Conservation (phyloP, 2,329 filamentous ascomycete species). For the Talaromyces islandicus region DNA sequence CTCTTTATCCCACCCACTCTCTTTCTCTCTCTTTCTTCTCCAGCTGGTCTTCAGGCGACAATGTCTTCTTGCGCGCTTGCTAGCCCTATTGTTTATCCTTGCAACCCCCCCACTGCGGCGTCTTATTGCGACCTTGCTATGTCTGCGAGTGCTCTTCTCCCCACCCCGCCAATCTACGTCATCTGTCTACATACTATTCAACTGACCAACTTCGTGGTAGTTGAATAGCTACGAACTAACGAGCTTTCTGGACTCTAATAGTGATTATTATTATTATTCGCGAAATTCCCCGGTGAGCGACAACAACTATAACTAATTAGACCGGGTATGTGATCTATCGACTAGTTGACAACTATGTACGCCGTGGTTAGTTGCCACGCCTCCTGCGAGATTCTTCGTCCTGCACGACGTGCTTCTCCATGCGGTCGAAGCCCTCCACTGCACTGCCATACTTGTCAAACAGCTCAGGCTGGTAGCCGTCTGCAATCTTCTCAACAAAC, state of each 20-base stretch:
- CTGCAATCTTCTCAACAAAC: constrained; percentile 74
- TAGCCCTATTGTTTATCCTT: background rate
- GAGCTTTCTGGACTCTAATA: background rate
- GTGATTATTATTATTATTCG: background rate
- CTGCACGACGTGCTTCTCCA: constrained; percentile 63
- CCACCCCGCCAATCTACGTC: background rate
- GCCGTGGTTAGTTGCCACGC: constrained; percentile 12
- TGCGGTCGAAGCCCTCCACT: constrained; percentile 67
- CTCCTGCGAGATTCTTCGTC: constrained; percentile 15
- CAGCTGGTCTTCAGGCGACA: background rate
- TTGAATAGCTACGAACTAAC: background rate
- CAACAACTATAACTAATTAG: background rate
- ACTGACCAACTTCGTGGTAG: background rate
- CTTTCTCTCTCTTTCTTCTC: background rate
- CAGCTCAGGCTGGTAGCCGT: constrained; percentile 68
- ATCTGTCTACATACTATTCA: background rate
- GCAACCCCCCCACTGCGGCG: background rate
- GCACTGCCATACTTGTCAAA: constrained; percentile 76
- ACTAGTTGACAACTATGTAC: background rate
- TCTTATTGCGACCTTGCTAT: background rate
- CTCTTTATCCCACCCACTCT: background rate
- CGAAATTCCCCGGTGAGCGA: background rate
- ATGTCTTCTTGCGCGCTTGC: background rate
- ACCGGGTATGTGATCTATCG: background rate
- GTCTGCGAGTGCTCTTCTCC: background rate